Evolutionary conservation across 352 stramenopile genomes (phyloP), one percentile per base, ranked within the genome.

Genomic region (Pythium grandisporangium): DNA sequence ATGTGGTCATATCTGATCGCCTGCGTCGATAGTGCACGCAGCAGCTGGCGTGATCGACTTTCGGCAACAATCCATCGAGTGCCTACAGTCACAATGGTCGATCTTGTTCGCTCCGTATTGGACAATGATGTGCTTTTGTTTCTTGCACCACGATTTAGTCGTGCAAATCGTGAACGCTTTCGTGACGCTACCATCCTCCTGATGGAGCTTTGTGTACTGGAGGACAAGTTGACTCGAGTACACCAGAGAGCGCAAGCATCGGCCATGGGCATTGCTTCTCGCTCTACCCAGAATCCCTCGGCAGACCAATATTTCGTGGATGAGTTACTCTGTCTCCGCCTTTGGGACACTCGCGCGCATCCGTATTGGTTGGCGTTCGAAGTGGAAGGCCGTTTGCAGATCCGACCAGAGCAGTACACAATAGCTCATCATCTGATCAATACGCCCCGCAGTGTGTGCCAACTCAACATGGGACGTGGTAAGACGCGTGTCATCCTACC

Each of bases 341-440:
- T 60, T 58, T 95, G 80, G 80, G 36, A 72, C 21, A 63, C 56
- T 10, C 25, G 4, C 0, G 59, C 77, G 4, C 66, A 84, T 46
- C 80, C 80, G 2, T 81, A 71, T 41, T 95, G 84, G 82, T 57
- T 94, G 32, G 76, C 84, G 20, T 95, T 96, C 53, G 84, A 96
- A 54, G 70, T 85, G 2, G 84, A 95, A 63, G 70, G 71, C 5
- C 25, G 53, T 14, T 42, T 95, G n/a, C 74, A 90, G 48, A 95
- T 95, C 17, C 67, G 79, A 0, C 69, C 66, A n/a, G 75, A 89
- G 26, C 81, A 95, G 46, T 91, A 68, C 40, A 53, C 79, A 5
- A 64, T 93, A 20, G 68, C 76, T 6, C 41, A 65, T 13, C 74
- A 94, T 34, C 51, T 96, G 17, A 75, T 94, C 29, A 33, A 81